Evolutionary conservation across 768 basidiomycete species (phyloP), one percentile per base, ranked within the genome.

Genomic region (Tulasnella sp.): DNA sequence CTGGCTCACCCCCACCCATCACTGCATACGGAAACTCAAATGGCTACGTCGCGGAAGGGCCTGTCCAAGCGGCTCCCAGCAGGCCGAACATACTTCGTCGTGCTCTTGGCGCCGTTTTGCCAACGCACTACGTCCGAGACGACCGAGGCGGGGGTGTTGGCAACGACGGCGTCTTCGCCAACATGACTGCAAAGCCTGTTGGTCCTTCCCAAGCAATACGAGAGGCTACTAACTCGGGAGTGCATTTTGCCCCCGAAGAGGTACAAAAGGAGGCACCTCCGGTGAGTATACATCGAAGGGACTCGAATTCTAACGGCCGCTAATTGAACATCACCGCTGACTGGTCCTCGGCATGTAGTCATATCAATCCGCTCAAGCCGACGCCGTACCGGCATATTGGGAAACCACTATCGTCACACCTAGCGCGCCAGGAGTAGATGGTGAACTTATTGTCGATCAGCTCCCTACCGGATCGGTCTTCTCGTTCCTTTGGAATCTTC

Each of bases 151-250:
- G 89, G 7, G 92, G 91, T 0, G 83, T 82, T 19, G 87, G 93
- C 36, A 94, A 95, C 77, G 95, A 97, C 76, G 97, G 97, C 2
- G 95, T 98, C 9, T 99, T 98, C 78, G 89, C 91, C 36, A 99
- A 98, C 77, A 88, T 99, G 41, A 89, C 87, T 75, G 96, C 96
- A 1, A 97, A 97, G 79, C 96, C 97, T 1, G 77, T 34, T 82
- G 83, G 83, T 81, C 82, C 68, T 17, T 29, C 64, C 68, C 79
- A 78, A 17, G 78, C 82, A 1, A 82, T 84, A 32, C 71, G 85
- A 69, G 77, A 87, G n/a, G 80, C 77, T 39, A 80, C 83, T 26
- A 77, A 70, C 29, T 78, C 82, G 68, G 75, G 81, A 86, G 3
- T 84, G 84, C 78, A 82, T 88, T 77, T 86, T 88, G 42, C 78